Evolutionary conservation across 1,284 basidiomycete genomes (phyloP), one percentile per base, ranked within the genome.

Genomic region (Leucoagaricus sp.): DNA sequence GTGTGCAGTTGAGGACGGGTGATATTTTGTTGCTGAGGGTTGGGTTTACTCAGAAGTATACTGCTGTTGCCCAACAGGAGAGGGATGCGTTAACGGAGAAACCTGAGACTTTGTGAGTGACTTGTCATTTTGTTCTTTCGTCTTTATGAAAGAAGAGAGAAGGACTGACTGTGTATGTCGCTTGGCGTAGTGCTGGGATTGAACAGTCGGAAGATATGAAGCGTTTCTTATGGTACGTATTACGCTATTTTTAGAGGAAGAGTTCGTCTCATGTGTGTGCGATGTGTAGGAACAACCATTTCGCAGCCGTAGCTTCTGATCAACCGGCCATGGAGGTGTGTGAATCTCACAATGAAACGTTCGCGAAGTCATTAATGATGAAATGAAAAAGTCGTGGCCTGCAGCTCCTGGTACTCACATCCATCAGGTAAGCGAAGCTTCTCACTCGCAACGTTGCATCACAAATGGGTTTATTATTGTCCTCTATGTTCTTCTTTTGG

Each of bases 181-280:
- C 33, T n/a, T 23, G 28, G 17, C n/a, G 48, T 60, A 86, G 84
- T 59, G 84, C 86, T 31, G 86, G 86, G 3, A 82, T 89, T 46
- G 86, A 88, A 60, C 86, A 87, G 65, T 78, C 78, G 12, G 82
- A 85, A 17, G 84, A 85, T n/a, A 87, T 87, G 84, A 87, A 86
- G 61, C 76, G 79, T 2, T 87, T 88, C 71, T 68, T 87, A 28
- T 89, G 87, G 85, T 85, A 64, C 8, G 74, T 67, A 10, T 25
- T 15, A 15, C 3, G 2, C 38, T 17, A 17, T 2, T 4, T 9
- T 40, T 9, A n/a, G 17, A 4, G 8, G 10, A 10, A 8, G 10
- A 40, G 47, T 31, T 33, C 23, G 12, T 5, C 19, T 1, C 50
- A 26, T 42, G 10, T 13, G 8, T n/a, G 60, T 47, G 29, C 26